Base-by-base conservation (phyloP, 1,139 yeast species). In the Blastobotrys illinoisensis region DNA sequence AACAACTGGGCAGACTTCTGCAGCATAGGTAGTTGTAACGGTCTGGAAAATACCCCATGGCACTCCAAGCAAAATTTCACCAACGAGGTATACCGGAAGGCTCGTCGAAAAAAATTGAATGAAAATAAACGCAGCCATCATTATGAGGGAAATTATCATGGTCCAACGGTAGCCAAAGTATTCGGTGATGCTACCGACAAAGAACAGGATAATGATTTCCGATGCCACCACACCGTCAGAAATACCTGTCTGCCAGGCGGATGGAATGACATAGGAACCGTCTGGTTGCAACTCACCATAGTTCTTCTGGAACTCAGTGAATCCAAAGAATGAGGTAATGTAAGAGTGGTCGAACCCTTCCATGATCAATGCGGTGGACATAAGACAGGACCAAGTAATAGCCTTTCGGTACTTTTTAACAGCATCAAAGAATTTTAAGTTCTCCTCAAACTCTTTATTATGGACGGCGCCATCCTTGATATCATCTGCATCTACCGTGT, bases 1-100 rank as follows among this genome's bases (percentile, higher is more conserved):
- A 1, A 69, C 73, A 1, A 75, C 64, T 1, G 81, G 81, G 57
- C 76, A 73, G 7, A 77, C 76, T 56, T 78, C 81, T n/a, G 78
- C 67, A 20, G 80, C 79, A 58, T 77, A 78, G 2, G 78, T 67
- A 2, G 75, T 71, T 0, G 78, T 71, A 56, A 76, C 63, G 1
- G 77, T 71, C 46, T 72, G 74, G 62, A 76, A 76, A 11, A 72
- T 70, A 48, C 81, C 81, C 76, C 78, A 76, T 13, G 76, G 74
- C 40, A 77, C 51, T 45, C 81, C 80, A 57, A 70, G 61, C 9
- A 77, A 65, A 23, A 77, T 58, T 59, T 77, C 77, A 9, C 78
- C 80, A 14, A 65, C 74, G 44, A 74, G 65, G 50, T 77, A 67
- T 51, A 71, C 68, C 5, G 63, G 64, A n/a, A 72, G 60, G 54